Evolutionary conservation across 148 eudicot genomes (phyloP).

Genomic region (Silene conica): DNA sequence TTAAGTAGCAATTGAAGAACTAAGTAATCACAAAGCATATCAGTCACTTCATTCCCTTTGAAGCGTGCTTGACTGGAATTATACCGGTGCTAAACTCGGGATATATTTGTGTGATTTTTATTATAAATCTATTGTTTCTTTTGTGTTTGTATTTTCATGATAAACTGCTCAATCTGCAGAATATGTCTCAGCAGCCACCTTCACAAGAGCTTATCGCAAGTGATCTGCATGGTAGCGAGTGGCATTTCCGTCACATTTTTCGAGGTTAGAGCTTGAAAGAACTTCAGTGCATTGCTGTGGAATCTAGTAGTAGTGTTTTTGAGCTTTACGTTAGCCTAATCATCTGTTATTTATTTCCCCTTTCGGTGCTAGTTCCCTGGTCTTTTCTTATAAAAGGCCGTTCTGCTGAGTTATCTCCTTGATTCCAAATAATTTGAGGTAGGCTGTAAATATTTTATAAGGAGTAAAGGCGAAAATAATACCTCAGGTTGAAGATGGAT

Average conservation of each 20-base stretch:
- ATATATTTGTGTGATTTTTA: not conserved
- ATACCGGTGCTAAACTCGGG: not conserved
- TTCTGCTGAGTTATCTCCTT: too few species aligned
- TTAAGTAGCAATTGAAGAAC: not conserved
- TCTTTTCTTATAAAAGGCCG: not conserved
- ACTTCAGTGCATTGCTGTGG: not conserved
- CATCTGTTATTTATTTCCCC: too few species aligned
- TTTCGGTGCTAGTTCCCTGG: not conserved
- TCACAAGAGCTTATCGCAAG: conserved; percentile 85
- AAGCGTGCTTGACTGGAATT: not conserved
- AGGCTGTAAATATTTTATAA: too few species aligned
- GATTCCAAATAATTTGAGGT: not conserved
- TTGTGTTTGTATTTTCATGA: conserved; percentile 8
- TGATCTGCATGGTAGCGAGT: conserved; percentile 80
- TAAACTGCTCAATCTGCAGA: conserved; percentile 41
- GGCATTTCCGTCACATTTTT: conserved; percentile 97
- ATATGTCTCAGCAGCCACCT: conserved; percentile 95
- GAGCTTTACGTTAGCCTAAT: not conserved
- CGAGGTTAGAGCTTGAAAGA: conserved; percentile 52
- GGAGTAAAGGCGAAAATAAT: too few species aligned
- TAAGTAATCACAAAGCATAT: not conserved
- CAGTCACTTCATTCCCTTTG: not conserved
- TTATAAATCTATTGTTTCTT: not conserved
- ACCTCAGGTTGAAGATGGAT: not conserved
- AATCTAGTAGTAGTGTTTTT: not conserved